Percentiles rank a stretch among this genome's conserved stretches.
Conservation (phyloP, 1,139 yeast genomes). For the Candida freyschussii region DNA sequence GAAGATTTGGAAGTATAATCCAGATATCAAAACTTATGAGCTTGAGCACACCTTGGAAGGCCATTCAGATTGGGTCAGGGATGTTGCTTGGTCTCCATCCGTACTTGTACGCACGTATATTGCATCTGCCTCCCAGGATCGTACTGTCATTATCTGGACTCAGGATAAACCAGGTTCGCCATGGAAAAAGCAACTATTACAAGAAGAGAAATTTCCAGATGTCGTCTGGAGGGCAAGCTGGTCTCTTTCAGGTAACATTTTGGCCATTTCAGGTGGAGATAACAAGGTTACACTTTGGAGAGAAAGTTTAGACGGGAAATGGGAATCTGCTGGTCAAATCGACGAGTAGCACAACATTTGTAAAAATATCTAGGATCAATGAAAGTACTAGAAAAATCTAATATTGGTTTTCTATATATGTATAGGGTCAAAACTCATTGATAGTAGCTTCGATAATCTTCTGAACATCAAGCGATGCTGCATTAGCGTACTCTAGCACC, state of each 20-base stretch:
- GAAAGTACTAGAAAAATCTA: not conserved
- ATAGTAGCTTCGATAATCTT: conserved; percentile 61
- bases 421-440: conserved; percentile 30
- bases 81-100: conserved; percentile 97
- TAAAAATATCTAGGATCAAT: not conserved
- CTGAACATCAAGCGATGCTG: conserved; percentile 79
- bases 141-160: conserved; percentile 92
- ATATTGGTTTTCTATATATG: not conserved
- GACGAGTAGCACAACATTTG: conserved; percentile 46
- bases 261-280: conserved; percentile 96
- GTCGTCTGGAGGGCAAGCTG: conserved; percentile 98
- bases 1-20: conserved; percentile 79
- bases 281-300: conserved; percentile 95
- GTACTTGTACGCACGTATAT: conserved; percentile 81
- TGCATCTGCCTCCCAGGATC: conserved; percentile 98
- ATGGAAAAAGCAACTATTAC: conserved; percentile 84
- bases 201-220: conserved; percentile 84
- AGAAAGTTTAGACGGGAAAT: conserved; percentile 86
- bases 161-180: conserved; percentile 58
- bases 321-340: conserved; percentile 96
- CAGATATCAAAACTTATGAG: conserved; percentile 51
- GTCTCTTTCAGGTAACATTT: conserved; percentile 92
- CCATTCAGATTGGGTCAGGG: conserved; percentile 97
- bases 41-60: conserved; percentile 81
- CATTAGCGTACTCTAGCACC: conserved; percentile 76